Evolutionary conservation across 2,329 filamentous ascomycete genomes (phyloP), one percentile per base, ranked within the genome.

Genomic region (Colletotrichum coccodes): DNA sequence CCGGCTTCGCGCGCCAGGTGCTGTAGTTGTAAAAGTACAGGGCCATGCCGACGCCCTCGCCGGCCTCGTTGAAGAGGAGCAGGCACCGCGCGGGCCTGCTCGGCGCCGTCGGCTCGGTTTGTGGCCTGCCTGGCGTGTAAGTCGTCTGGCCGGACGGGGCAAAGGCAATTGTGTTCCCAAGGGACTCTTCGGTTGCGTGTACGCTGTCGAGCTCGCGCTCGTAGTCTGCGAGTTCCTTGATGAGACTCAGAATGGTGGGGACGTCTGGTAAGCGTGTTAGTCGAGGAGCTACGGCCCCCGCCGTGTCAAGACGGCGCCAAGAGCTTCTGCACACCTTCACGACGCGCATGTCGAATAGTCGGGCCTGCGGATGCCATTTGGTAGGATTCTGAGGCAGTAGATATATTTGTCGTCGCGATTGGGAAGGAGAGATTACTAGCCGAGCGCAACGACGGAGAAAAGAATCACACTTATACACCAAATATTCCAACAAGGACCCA

Each of bases 11-110:
- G 9, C 92, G 89, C 96, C 96, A 98, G 0, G 95, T 98, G 76
- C 91, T 94, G 82, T 97, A 98, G 82, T 95, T 98, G 85, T 95
- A 94, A 80, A 97, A 98, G 83, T 94, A 98, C 46, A 98, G 82
- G 1, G 94, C 94, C 88, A 98, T 94, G 54, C 92, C 94, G 0
- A 89, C 92, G 0, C 79, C 79, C 44, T 81, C 76, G 12, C 83
- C 79, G 6, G 82, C 79, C 12, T 84, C 80, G 26, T 86, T 81
- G 73, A 85, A 85, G 62, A 95, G 81, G 11, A 97, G 81, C 38
- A 97, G 85, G 57, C 93, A 95, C 70, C 94, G 92, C 21, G 94
- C 92, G 34, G 91, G 93, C n/a, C 83, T 83, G 5, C 79, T 74
- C 2, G 87, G 79, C 0, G 87, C 83, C 58, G 87, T 90, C 7